Conservation (phyloP, 805 yeast genomes). For the Wickerhamomyces queroliae region DNA sequence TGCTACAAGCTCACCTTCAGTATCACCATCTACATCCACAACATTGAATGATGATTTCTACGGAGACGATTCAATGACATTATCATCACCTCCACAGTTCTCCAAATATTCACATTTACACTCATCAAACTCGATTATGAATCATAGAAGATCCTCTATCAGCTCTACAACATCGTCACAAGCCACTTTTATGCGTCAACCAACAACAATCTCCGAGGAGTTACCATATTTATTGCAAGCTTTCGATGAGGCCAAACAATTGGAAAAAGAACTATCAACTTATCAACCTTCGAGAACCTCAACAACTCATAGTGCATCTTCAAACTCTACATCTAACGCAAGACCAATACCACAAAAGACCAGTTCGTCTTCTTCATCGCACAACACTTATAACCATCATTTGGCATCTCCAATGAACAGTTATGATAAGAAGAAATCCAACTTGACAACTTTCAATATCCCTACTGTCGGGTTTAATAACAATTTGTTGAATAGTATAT, state of each 20-base stretch:
- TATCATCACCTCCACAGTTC: background rate
- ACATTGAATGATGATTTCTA: background rate
- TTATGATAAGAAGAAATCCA: constrained; percentile 7
- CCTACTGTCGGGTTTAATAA: constrained; percentile 18
- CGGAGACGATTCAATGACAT: constrained; percentile 5
- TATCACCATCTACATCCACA: background rate
- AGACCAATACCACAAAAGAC: constrained; percentile 4
- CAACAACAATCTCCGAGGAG: constrained; percentile 55
- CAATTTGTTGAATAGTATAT: constrained; percentile 18
- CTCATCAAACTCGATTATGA: background rate
- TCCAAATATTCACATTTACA: background rate
- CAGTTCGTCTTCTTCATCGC: background rate
- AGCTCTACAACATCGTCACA: constrained; percentile 25
- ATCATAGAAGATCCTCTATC: constrained; percentile 15
- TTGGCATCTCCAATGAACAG: constrained; percentile 2
- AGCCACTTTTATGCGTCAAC: constrained; percentile 35
- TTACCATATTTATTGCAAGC: constrained; percentile 63
- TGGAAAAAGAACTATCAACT: constrained; percentile 42
- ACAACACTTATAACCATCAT: constrained; percentile 3
- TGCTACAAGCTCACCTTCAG: background rate
- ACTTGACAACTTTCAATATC: constrained; percentile 10
- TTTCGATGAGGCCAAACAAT: constrained; percentile 53
- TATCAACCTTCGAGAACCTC: constrained; percentile 8
- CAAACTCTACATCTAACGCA: constrained; percentile 5
- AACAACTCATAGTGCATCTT: background rate